phyloP scores from a whole-genome alignment of 257 asterid genomes.

The Leonotis leonurus region DNA sequence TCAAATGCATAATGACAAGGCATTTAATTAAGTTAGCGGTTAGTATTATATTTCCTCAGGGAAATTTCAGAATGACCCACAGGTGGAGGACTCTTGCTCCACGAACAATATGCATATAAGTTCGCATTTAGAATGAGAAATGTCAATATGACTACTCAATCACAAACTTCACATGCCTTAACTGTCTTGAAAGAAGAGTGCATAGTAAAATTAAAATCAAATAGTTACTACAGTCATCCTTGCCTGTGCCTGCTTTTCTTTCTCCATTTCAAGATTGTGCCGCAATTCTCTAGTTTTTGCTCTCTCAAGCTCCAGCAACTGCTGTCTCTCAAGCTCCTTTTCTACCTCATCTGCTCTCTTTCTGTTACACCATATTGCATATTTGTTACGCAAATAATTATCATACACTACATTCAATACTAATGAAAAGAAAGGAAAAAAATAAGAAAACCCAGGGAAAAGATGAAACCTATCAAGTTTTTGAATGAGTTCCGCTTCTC shows the following conservation, averaged over 20 bases:
- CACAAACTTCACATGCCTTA: background rate
- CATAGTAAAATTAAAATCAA: background rate
- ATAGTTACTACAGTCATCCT: conserved; percentile 19
- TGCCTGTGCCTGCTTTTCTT: conserved; percentile 93
- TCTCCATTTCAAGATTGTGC: conserved; percentile 92
- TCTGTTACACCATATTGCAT: conserved; percentile 34
- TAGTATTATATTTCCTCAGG: background rate
- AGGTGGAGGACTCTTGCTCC: background rate
- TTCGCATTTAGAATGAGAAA: background rate
- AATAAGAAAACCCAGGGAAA: too few relatives aligned
- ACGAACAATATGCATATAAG: background rate
- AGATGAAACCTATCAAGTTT: conserved; percentile 67
- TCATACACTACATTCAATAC: background rate
- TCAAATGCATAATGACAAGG: too few relatives aligned
- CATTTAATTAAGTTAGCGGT: too few relatives aligned
- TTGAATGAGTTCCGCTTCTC: conserved; percentile 83
- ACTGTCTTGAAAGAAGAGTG: background rate
- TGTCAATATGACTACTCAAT: background rate
- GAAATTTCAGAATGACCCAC: background rate
- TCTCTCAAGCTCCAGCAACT: conserved; percentile 73
- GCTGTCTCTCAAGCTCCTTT: conserved; percentile 88
- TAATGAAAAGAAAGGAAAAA: background rate
- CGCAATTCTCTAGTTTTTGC: conserved; percentile 84
- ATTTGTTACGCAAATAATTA: background rate
- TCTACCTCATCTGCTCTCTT: conserved; percentile 74